Base-by-base conservation (phyloP, 2,329 filamentous ascomycete genomes). In the Aaosphaeria arxii region DNA sequence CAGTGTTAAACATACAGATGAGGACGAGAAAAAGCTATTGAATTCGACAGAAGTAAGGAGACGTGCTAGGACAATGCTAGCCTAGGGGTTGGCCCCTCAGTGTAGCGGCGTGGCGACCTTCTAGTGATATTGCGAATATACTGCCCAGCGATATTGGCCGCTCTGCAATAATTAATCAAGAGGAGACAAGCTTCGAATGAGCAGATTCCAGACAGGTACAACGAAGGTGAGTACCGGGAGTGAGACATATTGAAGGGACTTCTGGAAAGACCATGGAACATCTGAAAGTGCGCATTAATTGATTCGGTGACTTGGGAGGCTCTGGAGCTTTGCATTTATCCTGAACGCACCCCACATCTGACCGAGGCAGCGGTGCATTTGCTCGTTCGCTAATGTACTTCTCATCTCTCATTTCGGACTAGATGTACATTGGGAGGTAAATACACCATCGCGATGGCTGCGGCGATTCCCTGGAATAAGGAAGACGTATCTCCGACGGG, bases 281-380 rank as follows among this genome's bases (percentile, higher is more conserved):
- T 52, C 55, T 59, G 59, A 61, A 56, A 44, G 44, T 44, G 44
- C 35, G 39, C 33, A 24, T 54, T 58, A 50, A 65, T 63, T 58
- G 50, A 51, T 30, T 51, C n/a, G 31, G 50, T 58, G 46, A 51
- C 54, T 57, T 51, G 51, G 17, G 57, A 59, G 51, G 52, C 50
- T 54, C 56, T 56, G 48, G 48, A 46, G 45, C 46, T 45, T 43
- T 55, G 53, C 47, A 60, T 59, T 59, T 58, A 64, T 42, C 56
- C 58, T 57, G 47, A 52, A 42, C 33, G 43, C 40, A 46, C 40
- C 52, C 51, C 55, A 57, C 49, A 56, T 45, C n/a, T 42, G 42
- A 45, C 45, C 41, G 43, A 7, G 30, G 35, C 29, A 42, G 40
- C 55, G 49, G 50, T 48, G 44, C 44, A 43, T 30, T 36, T 40